A percentile compares a stretch with the other conserved stretches of the same genome.
These are phyloP conservation scores for Chaetomidium leptoderma DNA, from an alignment of 495 filamentous ascomycete genomes.

Conservation along the genomic window DNA sequence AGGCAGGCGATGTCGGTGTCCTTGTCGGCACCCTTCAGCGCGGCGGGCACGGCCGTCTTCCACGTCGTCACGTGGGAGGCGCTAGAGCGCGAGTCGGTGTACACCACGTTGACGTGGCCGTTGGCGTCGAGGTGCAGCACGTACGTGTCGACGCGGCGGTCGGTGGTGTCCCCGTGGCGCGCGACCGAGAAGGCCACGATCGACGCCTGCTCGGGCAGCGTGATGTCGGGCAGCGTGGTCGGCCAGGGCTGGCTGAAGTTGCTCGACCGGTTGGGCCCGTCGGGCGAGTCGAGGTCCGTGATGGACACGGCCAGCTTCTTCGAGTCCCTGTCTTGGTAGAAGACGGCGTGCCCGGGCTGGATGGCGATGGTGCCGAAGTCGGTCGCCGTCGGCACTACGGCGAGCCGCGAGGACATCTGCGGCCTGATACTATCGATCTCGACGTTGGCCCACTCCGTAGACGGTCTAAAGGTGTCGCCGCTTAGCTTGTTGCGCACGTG, in stretches of 20 bases:
- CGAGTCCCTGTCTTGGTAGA: conserved; percentile 13
- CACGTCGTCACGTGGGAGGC: not conserved
- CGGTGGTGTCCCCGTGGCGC: not conserved
- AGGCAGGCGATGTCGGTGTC: conserved; percentile 19
- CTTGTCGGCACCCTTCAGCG: conserved; percentile 11
- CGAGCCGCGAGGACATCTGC: conserved; percentile 1
- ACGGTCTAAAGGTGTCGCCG: not conserved
- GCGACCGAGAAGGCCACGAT: conserved; percentile 19
- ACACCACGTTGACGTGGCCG: conserved; percentile 16
- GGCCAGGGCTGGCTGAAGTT: conserved; percentile 17
- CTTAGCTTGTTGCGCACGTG: conserved; percentile 14
- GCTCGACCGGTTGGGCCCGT: not conserved
- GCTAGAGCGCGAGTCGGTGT: not conserved
- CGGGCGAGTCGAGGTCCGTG: not conserved
- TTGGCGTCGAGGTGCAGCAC: conserved; percentile 16
- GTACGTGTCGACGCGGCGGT: conserved; percentile 18
- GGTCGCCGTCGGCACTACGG: conserved; percentile 15
- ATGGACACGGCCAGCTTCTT: not conserved
- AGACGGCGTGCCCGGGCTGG: conserved; percentile 20
- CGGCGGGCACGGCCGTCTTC: conserved; percentile 13
- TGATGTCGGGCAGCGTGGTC: conserved; percentile 1
- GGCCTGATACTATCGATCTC: conserved; percentile 6
- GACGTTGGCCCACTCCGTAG: conserved; percentile 5
- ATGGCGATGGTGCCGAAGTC: conserved; percentile 12
- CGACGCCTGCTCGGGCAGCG: conserved; percentile 1